Evolutionary conservation across 768 basidiomycete species (phyloP), one percentile per base, ranked within the genome.

Genomic region (Mycena galericulata): DNA sequence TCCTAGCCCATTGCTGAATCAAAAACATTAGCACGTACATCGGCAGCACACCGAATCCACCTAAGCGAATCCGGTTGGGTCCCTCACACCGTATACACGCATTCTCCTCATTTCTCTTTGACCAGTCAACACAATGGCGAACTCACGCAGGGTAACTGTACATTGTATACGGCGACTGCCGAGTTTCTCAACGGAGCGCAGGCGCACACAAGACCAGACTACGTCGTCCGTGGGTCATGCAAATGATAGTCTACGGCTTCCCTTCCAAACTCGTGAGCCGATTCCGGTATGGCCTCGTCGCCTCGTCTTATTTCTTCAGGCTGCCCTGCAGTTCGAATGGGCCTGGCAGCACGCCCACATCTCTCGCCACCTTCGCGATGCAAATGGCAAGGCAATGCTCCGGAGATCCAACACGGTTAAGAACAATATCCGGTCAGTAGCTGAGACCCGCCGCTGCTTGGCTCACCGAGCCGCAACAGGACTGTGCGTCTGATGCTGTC

Each of bases 161-260:
- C 26, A 29, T 22, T 46, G 58, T n/a, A 29, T 43, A 7, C 20
- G 7, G 20, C 30, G n/a, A 22, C 14, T 20, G 27, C 22, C 34
- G 24, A 24, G 26, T 50, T 41, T 51, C 7, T 32, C 30, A 49
- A 46, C 27, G 30, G 20, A 22, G 22, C 47, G 43, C 36, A 73
- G 94, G 94, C 20, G 94, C 93, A 12, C 84, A 81, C 78, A 91
- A 87, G 77, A 95, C 93, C 0, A 79, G 78, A 47, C 71, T 80
- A 27, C 85, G 86, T 50, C 77, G 91, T 27, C 92, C 92, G 45
- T 95, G 92, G 93, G 84, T 88, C 14, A 94, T 96, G 93, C 89
- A 91, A 65, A 90, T 95, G 90, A 90, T 95, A 40, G 90, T 95
- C 1, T 86, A 93, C 75, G 94, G 94, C 6, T 95, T 96, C 72